phyloP scores from a whole-genome alignment of 2,329 filamentous ascomycete genomes.

The Mycosphaerelloides madeirae region DNA sequence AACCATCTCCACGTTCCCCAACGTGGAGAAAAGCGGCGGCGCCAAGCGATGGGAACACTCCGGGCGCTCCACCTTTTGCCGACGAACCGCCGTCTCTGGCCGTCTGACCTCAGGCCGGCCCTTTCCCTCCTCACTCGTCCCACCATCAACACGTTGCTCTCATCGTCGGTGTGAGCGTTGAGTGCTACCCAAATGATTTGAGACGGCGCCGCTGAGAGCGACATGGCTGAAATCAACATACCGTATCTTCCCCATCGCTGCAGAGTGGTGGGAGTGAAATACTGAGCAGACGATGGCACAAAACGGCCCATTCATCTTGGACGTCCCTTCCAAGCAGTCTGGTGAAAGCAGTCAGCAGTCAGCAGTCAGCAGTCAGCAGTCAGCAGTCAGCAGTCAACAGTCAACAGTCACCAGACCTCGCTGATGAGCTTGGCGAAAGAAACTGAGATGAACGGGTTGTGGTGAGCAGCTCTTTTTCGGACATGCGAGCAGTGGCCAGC shows the following conservation, averaged over 20 bases:
- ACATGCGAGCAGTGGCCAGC: background rate
- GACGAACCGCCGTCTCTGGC: background rate
- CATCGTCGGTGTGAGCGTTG: background rate
- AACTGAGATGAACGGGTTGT: background rate
- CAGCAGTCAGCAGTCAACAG: too few species aligned
- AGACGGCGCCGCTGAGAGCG: background rate
- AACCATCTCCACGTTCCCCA: background rate
- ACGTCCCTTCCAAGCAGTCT: too few species aligned
- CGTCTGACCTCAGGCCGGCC: background rate
- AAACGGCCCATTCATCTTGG: too few species aligned
- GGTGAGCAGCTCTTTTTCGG: background rate
- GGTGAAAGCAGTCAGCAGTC: too few species aligned
- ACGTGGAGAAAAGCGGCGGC: background rate
- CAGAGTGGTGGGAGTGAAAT: too few species aligned
- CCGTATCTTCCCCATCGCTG: background rate
- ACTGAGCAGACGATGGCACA: too few species aligned
- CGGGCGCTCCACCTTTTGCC: background rate
- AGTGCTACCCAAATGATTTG: background rate
- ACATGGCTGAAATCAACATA: background rate
- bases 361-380: too few species aligned
- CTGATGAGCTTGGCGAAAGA: background rate
- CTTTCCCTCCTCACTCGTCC: background rate
- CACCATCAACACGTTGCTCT: background rate
- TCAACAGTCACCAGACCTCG: too few species aligned
- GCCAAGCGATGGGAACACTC: background rate